These are phyloP conservation scores for Coniochaeta pulveracea DNA, from an alignment of 2,329 filamentous ascomycete genomes.

Conservation along the genomic window DNA sequence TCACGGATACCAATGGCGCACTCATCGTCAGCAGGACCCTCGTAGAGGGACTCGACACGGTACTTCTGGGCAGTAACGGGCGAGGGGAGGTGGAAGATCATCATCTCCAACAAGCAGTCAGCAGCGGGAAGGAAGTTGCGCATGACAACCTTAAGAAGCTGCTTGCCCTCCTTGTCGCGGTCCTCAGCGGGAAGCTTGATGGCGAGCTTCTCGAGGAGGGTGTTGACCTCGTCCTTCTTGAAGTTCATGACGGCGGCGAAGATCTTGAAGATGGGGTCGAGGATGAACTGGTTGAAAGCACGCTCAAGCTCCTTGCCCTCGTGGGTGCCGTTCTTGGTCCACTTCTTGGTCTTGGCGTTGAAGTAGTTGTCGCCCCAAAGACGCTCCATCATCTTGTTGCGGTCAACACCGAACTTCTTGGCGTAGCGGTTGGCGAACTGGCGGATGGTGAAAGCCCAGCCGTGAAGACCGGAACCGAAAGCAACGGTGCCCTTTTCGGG, in stretches of 20 bases:
- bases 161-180: conserved; percentile 92
- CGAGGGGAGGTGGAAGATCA: conserved; percentile 98
- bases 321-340: conserved; percentile 76
- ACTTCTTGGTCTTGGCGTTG: conserved; percentile 99
- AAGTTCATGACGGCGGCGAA: conserved; percentile 95
- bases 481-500: conserved; percentile 95
- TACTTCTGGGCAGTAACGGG: conserved; percentile 93
- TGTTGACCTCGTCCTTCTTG: conserved; percentile 85
- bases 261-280: conserved; percentile 99
- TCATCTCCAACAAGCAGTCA: conserved; percentile 98
- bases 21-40: conserved; percentile 90
- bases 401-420: conserved; percentile 99
- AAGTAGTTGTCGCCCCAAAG: conserved; percentile 99
- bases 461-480: conserved; percentile 99
- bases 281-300: conserved; percentile 99
- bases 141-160: conserved; percentile 96
- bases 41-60: conserved; percentile 97
- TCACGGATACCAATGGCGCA: conserved; percentile 94
- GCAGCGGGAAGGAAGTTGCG: conserved; percentile 97
- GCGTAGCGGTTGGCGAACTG: conserved; percentile 94
- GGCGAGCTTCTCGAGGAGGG: conserved; percentile 81
- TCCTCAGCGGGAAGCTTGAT: conserved; percentile 85
- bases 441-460: conserved; percentile 98
- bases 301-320: conserved; percentile 89
- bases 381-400: conserved; percentile 99